Evolutionary conservation across 345 rosid genomes (phyloP).

Genomic region (Bretschneidera sinensis): DNA sequence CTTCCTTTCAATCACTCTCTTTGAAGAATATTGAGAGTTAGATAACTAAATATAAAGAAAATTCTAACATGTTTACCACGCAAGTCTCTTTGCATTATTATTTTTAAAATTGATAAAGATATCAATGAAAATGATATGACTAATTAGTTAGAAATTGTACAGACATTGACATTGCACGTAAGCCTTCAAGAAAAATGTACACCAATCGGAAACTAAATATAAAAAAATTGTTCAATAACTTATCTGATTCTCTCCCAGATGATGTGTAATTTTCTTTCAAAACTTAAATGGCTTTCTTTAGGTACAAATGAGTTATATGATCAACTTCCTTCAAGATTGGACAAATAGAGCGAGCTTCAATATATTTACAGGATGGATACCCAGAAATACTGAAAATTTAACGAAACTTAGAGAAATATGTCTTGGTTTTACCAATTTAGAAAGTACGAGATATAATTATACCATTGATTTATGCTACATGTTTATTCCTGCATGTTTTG

Average conservation of each 20-base stretch:
- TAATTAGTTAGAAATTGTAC: too few relatives aligned
- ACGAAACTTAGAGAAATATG: neutral
- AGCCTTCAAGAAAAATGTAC: too few relatives aligned
- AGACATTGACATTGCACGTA: too few relatives aligned
- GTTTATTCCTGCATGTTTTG: too few relatives aligned
- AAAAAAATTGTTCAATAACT: neutral
- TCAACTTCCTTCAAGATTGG: slow-evolving; percentile 3
- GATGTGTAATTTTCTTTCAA: neutral
- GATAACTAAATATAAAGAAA: too few relatives aligned
- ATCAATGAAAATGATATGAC: too few relatives aligned
- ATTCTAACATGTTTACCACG: too few relatives aligned
- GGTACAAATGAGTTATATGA: slow-evolving; percentile 2
- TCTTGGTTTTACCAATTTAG: neutral
- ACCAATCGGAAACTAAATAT: too few relatives aligned
- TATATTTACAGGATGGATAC: slow-evolving; percentile 8
- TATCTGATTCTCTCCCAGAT: slow-evolving; percentile 5
- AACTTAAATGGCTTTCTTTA: neutral
- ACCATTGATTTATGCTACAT: neutral
- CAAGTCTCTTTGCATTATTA: too few relatives aligned
- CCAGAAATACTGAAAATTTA: slow-evolving; percentile 6
- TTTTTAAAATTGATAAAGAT: too few relatives aligned
- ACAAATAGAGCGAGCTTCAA: slow-evolving; percentile 6
- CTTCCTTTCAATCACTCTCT: too few relatives aligned
- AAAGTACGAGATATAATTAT: neutral
- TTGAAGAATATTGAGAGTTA: too few relatives aligned